Evolutionary conservation across 2,329 filamentous ascomycete genomes (phyloP).

Genomic region (Biscogniauxia sp.): DNA sequence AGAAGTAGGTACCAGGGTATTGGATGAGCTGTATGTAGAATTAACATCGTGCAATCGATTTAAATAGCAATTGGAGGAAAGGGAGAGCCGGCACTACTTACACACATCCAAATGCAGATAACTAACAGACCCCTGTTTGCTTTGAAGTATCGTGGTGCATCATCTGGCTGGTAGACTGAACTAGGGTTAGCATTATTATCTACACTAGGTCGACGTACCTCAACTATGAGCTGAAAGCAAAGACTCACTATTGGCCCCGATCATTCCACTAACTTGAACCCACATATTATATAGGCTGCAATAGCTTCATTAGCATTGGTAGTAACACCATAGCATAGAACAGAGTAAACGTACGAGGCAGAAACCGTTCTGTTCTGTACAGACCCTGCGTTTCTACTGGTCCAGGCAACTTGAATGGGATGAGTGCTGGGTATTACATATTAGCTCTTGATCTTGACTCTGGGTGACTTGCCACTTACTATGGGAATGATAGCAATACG

Average conservation of each 20-base stretch:
- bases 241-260: conserved; percentile 36
- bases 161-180: conserved; percentile 36
- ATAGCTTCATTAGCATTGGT: conserved; percentile 25
- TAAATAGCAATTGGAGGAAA: neutral
- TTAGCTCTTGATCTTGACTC: neutral
- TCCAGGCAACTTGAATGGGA: conserved; percentile 58
- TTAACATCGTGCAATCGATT: conserved; percentile 11
- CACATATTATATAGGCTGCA: conserved; percentile 52
- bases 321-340: neutral
- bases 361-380: conserved; percentile 57
- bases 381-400: conserved; percentile 55
- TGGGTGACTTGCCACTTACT: conserved; percentile 30
- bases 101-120: conserved; percentile 39
- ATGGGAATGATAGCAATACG: conserved; percentile 49
- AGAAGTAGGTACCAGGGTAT: conserved; percentile 37
- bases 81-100: conserved; percentile 28
- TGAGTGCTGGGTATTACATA: conserved; percentile 34
- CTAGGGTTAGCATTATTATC: conserved; percentile 8
- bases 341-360: conserved; percentile 30
- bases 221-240: neutral
- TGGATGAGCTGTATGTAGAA: conserved; percentile 31
- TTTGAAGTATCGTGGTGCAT: conserved; percentile 37
- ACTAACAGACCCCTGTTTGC: conserved; percentile 38
- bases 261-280: conserved; percentile 39
- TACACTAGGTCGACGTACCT: too few relatives aligned